These are phyloP conservation scores for Talaromyces nanjingensis DNA, from an alignment of 495 filamentous ascomycete genomes.

Conservation along the genomic window DNA sequence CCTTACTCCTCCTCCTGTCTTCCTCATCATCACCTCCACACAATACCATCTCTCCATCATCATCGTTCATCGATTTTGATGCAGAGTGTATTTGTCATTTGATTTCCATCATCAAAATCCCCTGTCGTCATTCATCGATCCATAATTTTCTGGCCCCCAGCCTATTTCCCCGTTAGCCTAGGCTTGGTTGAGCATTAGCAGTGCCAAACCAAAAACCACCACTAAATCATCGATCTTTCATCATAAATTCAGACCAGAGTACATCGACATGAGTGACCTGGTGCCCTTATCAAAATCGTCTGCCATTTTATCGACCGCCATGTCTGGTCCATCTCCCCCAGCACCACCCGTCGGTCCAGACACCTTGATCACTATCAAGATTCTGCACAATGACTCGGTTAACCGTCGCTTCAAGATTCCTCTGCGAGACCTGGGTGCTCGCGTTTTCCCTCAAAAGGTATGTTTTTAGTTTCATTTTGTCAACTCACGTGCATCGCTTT, in stretches of 20 bases:
- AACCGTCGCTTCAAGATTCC: conserved; percentile 85
- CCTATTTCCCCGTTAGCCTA: conserved; percentile 26
- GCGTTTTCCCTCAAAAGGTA: conserved; percentile 79
- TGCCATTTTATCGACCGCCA: conserved; percentile 5
- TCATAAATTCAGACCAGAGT: background rate
- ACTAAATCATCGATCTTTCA: background rate
- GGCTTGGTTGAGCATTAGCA: background rate
- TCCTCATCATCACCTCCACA: background rate
- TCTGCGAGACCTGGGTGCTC: conserved; percentile 73
- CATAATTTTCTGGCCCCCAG: conserved; percentile 27
- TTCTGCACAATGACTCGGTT: conserved; percentile 59
- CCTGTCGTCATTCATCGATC: background rate
- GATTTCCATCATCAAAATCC: background rate
- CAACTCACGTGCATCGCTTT: background rate
- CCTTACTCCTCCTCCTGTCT: background rate
- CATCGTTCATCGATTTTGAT: conserved; percentile 1
- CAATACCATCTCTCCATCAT: background rate
- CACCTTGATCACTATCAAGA: conserved; percentile 79
- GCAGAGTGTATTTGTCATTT: background rate
- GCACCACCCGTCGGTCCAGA: conserved; percentile 50
- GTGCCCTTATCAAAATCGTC: background rate
- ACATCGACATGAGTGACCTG: background rate
- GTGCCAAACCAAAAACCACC: conserved; percentile 17
- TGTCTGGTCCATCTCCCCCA: conserved; percentile 20
- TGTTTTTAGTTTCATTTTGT: conserved; percentile 26